Evolutionary conservation across 805 yeast genomes (phyloP).

Genomic region (Brettanomyces anomalus): DNA sequence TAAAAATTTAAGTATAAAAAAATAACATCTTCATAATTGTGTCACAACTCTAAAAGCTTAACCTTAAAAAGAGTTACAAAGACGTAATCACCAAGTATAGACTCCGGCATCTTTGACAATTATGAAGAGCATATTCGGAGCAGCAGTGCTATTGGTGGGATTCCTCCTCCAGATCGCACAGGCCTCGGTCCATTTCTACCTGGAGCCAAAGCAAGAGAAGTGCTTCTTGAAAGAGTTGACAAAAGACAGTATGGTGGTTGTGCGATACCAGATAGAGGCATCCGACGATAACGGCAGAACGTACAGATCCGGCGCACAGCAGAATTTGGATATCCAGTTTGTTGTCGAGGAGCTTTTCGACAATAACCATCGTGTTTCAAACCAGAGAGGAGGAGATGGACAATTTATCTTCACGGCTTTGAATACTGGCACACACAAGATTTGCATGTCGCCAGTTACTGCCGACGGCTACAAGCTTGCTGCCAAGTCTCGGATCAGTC

Average conservation of each 20-base stretch:
- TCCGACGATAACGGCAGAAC: constrained; percentile 14
- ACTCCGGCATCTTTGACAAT: too few species aligned
- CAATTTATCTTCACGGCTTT: constrained; percentile 75
- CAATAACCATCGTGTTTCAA: constrained; percentile 67
- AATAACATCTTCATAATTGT: neutral
- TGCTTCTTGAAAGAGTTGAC: constrained; percentile 52
- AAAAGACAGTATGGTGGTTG: constrained; percentile 39
- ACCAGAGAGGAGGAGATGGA: constrained; percentile 49
- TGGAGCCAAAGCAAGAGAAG: constrained; percentile 40
- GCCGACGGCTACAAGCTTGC: constrained; percentile 30
- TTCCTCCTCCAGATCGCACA: constrained; percentile 1
- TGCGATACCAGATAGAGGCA: constrained; percentile 40
- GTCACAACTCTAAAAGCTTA: too few species aligned
- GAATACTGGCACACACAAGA: constrained; percentile 77
- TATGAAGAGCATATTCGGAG: too few species aligned
- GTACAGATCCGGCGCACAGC: constrained; percentile 1
- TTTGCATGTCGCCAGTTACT: constrained; percentile 50
- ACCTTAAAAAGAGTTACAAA: too few species aligned
- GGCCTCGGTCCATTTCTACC: constrained; percentile 36
- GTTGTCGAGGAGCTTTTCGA: constrained; percentile 61
- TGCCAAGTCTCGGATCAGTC: constrained; percentile 44
- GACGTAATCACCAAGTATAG: too few species aligned
- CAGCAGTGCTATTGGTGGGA: too few species aligned
- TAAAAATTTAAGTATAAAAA: neutral
- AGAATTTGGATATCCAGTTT: constrained; percentile 12